Conservation (phyloP, 108 stramenopile genomes). For the Conticribra guillardii region DNA sequence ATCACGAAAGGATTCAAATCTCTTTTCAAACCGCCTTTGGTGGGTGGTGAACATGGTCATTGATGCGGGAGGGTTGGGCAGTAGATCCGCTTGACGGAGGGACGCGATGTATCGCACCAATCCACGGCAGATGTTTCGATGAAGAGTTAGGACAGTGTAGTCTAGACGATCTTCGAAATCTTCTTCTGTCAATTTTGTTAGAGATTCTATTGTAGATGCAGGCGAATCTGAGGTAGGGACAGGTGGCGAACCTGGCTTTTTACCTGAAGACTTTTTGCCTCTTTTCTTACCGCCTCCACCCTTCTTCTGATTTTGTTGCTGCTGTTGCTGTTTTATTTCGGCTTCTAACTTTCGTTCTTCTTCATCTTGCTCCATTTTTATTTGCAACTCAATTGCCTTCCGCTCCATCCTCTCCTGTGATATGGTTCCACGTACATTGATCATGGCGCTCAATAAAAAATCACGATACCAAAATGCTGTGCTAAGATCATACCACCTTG, state of each 20-base stretch:
- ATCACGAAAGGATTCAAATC: slow-evolving; percentile 65
- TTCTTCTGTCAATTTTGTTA: slow-evolving; percentile 26
- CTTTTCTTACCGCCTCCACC: slow-evolving; percentile 35
- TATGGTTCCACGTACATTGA: slow-evolving; percentile 58
- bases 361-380: slow-evolving; percentile 32
- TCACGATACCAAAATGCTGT: slow-evolving; percentile 83
- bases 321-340: slow-evolving; percentile 1
- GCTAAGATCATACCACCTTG: slow-evolving; percentile 62
- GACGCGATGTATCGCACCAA: slow-evolving; percentile 70
- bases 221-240: background rate
- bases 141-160: slow-evolving; percentile 47
- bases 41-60: slow-evolving; percentile 66
- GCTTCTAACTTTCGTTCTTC: slow-evolving; percentile 22
- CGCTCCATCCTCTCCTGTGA: slow-evolving; percentile 31
- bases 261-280: slow-evolving; percentile 26
- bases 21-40: slow-evolving; percentile 62
- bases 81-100: slow-evolving; percentile 64
- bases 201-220: slow-evolving; percentile 13
- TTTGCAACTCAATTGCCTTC: slow-evolving; percentile 35
- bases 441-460: slow-evolving; percentile 67
- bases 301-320: slow-evolving; percentile 36
- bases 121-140: slow-evolving; percentile 73
- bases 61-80: slow-evolving; percentile 34
- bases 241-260: slow-evolving; percentile 5
- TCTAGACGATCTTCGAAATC: slow-evolving; percentile 74